Base-by-base conservation (phyloP, 139 green algal genomes). In the Desmodesmus armatus region DNA sequence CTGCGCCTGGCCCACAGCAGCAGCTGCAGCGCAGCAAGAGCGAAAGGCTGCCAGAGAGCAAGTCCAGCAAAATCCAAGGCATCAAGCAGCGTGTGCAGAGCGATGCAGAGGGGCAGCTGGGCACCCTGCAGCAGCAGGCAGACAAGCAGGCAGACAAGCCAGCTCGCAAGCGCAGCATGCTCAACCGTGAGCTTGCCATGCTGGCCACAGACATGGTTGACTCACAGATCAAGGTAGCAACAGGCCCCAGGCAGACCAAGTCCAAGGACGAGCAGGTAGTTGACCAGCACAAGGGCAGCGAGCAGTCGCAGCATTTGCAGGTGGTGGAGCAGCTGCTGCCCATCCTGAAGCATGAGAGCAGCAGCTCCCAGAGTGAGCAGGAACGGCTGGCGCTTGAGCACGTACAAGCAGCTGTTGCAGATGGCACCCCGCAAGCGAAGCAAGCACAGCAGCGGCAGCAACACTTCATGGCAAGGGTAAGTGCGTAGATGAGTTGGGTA, bases 181-280 rank as follows among this genome's bases (percentile, higher is more conserved):
- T 84, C 2, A 86, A 60, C 47, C 69, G 80, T 13, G 80, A 86
- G 69, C 80, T 86, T 5, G 80, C 80, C 3, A 78, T 86, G 80
- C 53, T 86, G 51, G 39, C 47, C 1, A 35, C 27, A 5, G 69
- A 86, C 80, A 78, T 86, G 80, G 80, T 80, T 27, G 67, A 86
- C 3, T 62, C 67, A 0, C 80, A 86, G 21, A 37, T 80, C 27
- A 69, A 49, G 25, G 69, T 69, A 47, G 80, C 33, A 3, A 31
- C 37, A 4, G 39, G 44, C 3, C 21, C 37, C 27, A 40, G 80
- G 21, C n/a, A n/a, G n/a, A 43, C 7, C 27, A 69, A 72, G 69
- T 11, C 41, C 5, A 86, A 80, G 51, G 49, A 39, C 3, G 51
- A 86, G 80, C 76, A 82, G 1, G 60, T 35, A 15, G 43, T 29